Evolutionary conservation across 2,329 filamentous ascomycete species (phyloP).

Genomic region (Ceratocystis destructans): DNA sequence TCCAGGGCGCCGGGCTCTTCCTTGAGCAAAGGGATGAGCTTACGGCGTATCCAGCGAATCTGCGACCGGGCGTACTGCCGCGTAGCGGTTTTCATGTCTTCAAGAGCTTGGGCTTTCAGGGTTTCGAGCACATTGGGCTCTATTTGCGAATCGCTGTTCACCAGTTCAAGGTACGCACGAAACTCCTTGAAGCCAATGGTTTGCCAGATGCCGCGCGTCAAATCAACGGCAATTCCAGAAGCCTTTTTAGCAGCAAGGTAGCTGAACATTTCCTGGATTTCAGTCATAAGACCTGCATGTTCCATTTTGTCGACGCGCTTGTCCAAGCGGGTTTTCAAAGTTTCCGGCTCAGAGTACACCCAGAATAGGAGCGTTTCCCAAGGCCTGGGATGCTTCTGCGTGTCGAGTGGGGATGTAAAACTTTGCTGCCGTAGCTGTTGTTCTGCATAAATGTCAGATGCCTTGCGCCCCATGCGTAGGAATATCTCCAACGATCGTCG

Average conservation of each 20-base stretch:
- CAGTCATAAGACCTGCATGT: slow-evolving; percentile 36
- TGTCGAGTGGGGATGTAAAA: neutral
- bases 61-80: slow-evolving; percentile 80
- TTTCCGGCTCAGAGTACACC: slow-evolving; percentile 62
- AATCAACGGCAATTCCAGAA: slow-evolving; percentile 47
- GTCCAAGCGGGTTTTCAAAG: slow-evolving; percentile 58
- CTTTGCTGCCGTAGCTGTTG: slow-evolving; percentile 33
- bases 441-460: slow-evolving; percentile 76
- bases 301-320: slow-evolving; percentile 76
- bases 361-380: slow-evolving; percentile 64
- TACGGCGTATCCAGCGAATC: slow-evolving; percentile 72
- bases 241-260: slow-evolving; percentile 27
- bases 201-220: slow-evolving; percentile 79
- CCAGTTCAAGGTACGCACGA: slow-evolving; percentile 49
- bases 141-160: slow-evolving; percentile 23
- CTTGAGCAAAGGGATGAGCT: slow-evolving; percentile 56
- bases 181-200: slow-evolving; percentile 96
- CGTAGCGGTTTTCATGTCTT: slow-evolving; percentile 69
- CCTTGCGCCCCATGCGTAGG: slow-evolving; percentile 63
- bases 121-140: slow-evolving; percentile 33
- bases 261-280: slow-evolving; percentile 34
- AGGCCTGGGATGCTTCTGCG: slow-evolving; percentile 18
- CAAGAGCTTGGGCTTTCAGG: slow-evolving; percentile 47
- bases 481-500: slow-evolving; percentile 80
- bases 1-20: slow-evolving; percentile 39